Evolutionary conservation across 441 rosid genomes (phyloP).

Genomic region (Flueggea neowawraea): DNA sequence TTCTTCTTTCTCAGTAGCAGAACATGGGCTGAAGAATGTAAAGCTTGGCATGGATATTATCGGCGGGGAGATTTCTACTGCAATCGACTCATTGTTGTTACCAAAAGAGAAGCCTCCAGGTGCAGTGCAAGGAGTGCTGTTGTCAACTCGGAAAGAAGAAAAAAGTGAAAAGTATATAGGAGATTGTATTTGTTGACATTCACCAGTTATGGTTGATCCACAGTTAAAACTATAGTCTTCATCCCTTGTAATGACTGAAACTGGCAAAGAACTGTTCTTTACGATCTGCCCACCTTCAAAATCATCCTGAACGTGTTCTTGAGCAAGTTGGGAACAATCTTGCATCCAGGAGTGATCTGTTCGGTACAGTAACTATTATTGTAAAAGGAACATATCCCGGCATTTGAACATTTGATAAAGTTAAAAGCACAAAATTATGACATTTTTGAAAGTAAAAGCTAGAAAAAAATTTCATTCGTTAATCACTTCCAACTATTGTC

Average conservation of each 20-base stretch:
- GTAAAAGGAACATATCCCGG: background rate
- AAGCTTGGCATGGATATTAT: constrained; percentile 72
- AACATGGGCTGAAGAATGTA: constrained; percentile 49
- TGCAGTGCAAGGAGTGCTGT: constrained; percentile 21
- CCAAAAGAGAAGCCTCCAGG: constrained; percentile 59
- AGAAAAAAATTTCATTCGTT: too few relatives aligned
- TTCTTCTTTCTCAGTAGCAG: constrained; percentile 23
- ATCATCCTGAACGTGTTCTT: constrained; percentile 31
- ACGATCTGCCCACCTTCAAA: constrained; percentile 31
- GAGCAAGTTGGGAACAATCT: constrained; percentile 29
- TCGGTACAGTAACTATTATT: constrained; percentile 10
- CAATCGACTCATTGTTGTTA: constrained; percentile 35
- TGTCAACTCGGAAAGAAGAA: constrained; percentile 42
- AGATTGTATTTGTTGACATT: constrained; percentile 28
- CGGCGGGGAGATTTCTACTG: constrained; percentile 32
- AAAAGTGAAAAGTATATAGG: constrained; percentile 44
- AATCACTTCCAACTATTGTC: too few relatives aligned
- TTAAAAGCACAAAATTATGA: too few relatives aligned
- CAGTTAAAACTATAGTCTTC: constrained; percentile 65
- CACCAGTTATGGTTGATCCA: constrained; percentile 18
- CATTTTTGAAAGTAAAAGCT: too few relatives aligned
- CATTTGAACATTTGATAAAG: too few relatives aligned
- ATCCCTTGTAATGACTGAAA: constrained; percentile 27
- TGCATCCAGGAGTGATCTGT: constrained; percentile 77
- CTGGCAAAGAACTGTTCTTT: constrained; percentile 41